Percentiles rank a stretch among this genome's conserved stretches.
Evolutionary conservation across 352 stramenopile genomes (phyloP).

Genomic region (Pythium dissimile): DNA sequence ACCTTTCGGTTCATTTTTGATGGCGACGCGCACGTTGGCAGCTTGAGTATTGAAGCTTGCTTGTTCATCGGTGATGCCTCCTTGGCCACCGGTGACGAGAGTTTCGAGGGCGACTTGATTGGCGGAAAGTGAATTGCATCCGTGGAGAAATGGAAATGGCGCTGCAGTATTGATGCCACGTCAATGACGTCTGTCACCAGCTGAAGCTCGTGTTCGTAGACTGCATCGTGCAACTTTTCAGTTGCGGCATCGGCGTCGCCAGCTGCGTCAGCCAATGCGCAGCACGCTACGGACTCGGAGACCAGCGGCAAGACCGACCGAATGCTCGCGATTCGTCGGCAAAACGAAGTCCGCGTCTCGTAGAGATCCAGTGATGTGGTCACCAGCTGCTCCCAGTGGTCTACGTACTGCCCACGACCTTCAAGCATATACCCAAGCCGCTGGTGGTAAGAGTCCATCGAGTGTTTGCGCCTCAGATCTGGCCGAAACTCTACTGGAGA

Average conservation of each 20-base stretch:
- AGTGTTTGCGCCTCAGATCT: constrained; percentile 53
- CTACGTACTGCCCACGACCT: constrained; percentile 37
- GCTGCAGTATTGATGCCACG: constrained; percentile 28
- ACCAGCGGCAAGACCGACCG: constrained; percentile 36
- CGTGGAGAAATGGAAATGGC: constrained; percentile 10
- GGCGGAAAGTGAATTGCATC: constrained; percentile 11
- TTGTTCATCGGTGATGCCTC: not conserved
- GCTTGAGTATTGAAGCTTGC: not conserved
- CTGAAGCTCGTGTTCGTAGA: constrained; percentile 54
- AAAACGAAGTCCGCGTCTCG: constrained; percentile 36
- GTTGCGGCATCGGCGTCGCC: constrained; percentile 43
- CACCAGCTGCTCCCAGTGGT: constrained; percentile 60
- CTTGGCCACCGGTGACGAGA: not conserved
- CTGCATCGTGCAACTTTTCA: constrained; percentile 49
- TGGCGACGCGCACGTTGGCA: constrained; percentile 10
- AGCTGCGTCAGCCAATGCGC: constrained; percentile 50
- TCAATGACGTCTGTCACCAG: constrained; percentile 55
- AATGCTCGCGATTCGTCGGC: constrained; percentile 41
- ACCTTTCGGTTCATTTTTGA: not conserved
- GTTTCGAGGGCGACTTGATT: constrained; percentile 14
- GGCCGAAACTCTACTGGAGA: constrained; percentile 41
- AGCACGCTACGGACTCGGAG: constrained; percentile 50
- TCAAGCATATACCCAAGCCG: constrained; percentile 56
- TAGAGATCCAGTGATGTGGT: constrained; percentile 42
- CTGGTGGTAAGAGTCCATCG: constrained; percentile 55